These are phyloP conservation scores for Pichia heedii DNA, from an alignment of 805 yeast species.

Conservation along the genomic window DNA sequence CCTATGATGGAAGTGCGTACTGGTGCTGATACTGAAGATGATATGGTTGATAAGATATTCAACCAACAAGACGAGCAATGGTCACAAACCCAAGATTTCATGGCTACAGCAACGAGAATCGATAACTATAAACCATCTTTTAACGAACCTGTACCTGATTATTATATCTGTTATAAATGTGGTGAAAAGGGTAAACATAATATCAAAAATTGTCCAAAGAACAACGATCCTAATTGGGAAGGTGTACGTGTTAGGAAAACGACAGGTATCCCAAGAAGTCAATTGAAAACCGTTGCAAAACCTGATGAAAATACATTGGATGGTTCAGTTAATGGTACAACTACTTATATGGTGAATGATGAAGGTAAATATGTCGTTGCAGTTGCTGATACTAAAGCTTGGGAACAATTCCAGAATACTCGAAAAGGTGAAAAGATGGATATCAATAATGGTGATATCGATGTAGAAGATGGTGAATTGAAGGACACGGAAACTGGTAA, in stretches of 20 bases:
- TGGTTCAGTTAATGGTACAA: conserved; percentile 33
- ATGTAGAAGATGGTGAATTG: conserved; percentile 51
- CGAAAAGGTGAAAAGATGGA: conserved; percentile 25
- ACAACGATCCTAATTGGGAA: conserved; percentile 87
- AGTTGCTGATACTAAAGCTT: conserved; percentile 86
- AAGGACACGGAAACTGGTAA: conserved; percentile 64
- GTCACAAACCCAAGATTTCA: conserved; percentile 87
- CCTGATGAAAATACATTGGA: conserved; percentile 51
- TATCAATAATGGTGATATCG: conserved; percentile 13
- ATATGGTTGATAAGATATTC: conserved; percentile 82
- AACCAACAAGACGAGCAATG: conserved; percentile 90
- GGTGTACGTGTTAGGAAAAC: conserved; percentile 86
- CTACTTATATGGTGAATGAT: conserved; percentile 69
- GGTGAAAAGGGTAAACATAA: conserved; percentile 90
- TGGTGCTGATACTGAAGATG: conserved; percentile 54
- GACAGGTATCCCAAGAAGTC: conserved; percentile 95
- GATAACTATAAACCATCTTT: conserved; percentile 22
- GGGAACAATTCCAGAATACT: conserved; percentile 80
- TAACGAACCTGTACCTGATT: conserved; percentile 88
- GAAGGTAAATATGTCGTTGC: conserved; percentile 94
- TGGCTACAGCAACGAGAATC: conserved; percentile 79
- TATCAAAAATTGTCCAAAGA: conserved; percentile 93
- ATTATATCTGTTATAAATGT: conserved; percentile 92
- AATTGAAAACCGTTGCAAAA: conserved; percentile 76
- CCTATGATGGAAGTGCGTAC: no score